Percentiles rank a stretch among this genome's conserved stretches.
These are phyloP conservation scores for Hemisphaericaspora lyxosophila DNA, from an alignment of 1,139 yeast genomes.

Conservation along the genomic window DNA sequence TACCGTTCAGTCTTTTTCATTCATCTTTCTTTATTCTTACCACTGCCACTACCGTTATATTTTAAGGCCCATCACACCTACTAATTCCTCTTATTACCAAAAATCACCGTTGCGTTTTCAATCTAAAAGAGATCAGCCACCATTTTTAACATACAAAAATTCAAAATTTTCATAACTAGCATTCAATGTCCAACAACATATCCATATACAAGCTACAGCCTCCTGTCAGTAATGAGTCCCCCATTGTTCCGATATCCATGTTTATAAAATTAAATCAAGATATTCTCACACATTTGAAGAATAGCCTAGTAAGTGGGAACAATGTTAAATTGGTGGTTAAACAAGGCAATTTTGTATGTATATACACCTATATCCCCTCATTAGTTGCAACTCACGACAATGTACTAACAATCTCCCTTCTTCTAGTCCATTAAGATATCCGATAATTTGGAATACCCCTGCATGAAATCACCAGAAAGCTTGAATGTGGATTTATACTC, in stretches of 20 bases:
- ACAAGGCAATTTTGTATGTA: conserved; percentile 35
- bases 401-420: conserved; percentile 4
- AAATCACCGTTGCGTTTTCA: too few relatives aligned
- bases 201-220: conserved; percentile 3
- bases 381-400: neutral
- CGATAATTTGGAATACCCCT: conserved; percentile 32
- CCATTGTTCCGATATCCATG: conserved; percentile 19
- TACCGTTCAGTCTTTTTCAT: too few relatives aligned
- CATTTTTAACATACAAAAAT: too few relatives aligned
- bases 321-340: conserved; percentile 37
- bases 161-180: too few relatives aligned
- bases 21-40: too few relatives aligned
- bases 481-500: conserved; percentile 39
- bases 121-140: too few relatives aligned
- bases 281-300: conserved; percentile 22
- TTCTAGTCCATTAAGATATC: conserved; percentile 30
- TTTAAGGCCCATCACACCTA: too few relatives aligned
- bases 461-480: conserved; percentile 35
- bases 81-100: too few relatives aligned
- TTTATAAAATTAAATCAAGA: conserved; percentile 29
- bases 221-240: neutral
- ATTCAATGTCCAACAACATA: neutral
- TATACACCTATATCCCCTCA: neutral
- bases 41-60: too few relatives aligned
- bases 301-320: conserved; percentile 16